phyloP scores from a whole-genome alignment of 1,284 basidiomycete species.

The Ceratobasidium sp. region DNA sequence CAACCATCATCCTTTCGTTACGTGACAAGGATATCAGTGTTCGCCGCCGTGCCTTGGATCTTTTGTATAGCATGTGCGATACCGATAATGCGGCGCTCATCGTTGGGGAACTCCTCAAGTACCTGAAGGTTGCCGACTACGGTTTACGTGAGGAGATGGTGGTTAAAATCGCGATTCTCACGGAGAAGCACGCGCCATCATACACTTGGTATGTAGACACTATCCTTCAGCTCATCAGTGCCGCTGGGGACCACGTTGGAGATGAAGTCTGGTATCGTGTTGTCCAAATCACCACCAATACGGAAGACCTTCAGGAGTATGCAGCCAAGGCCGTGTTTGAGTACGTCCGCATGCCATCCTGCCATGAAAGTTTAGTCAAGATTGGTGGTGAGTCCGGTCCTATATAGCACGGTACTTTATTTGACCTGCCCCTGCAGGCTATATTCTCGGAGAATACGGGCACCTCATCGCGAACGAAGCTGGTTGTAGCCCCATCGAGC shows the following conservation, averaged over 20 bases:
- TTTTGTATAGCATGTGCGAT: conserved; percentile 99
- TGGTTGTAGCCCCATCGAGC: conserved; percentile 92
- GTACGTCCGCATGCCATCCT: conserved; percentile 84
- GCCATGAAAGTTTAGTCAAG: conserved; percentile 97
- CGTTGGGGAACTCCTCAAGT: conserved; percentile 92
- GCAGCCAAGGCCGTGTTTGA: conserved; percentile 94
- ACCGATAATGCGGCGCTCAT: conserved; percentile 92
- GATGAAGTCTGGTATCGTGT: conserved; percentile 99
- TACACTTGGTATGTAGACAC: conserved; percentile 98
- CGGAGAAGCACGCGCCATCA: conserved; percentile 94
- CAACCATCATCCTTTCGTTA: conserved; percentile 91
- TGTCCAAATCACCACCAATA: conserved; percentile 97
- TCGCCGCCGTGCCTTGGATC: conserved; percentile 88
- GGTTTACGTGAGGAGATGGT: conserved; percentile 98
- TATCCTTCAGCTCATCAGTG: conserved; percentile 91
- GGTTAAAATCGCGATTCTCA: conserved; percentile 96
- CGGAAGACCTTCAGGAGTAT: conserved; percentile 94
- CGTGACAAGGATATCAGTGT: conserved; percentile 98
- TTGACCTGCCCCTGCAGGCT: conserved; percentile 60
- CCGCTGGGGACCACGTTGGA: conserved; percentile 97
- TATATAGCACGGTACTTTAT: conserved; percentile 45
- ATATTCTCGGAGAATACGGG: conserved; percentile 96
- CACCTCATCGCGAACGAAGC: conserved; percentile 95
- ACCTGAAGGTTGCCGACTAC: conserved; percentile 93
- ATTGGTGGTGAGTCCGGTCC: conserved; percentile 72